Percentiles rank a stretch among this genome's conserved stretches.
phyloP scores from a whole-genome alignment of 2,329 filamentous ascomycete species.

The Trichoderma arundinaceum region DNA sequence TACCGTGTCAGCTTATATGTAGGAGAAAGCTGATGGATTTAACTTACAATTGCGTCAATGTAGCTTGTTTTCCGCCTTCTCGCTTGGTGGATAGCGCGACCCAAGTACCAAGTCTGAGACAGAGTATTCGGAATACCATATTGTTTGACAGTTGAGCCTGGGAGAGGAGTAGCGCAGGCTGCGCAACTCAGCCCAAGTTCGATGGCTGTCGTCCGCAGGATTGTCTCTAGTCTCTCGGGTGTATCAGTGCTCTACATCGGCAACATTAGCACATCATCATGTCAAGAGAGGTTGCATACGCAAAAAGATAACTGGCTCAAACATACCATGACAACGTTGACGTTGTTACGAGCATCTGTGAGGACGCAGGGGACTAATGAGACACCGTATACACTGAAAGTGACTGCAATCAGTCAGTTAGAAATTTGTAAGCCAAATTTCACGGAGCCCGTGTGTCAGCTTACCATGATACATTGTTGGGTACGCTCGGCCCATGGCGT shows the following conservation, averaged over 20 bases:
- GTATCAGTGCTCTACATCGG: conserved; percentile 42
- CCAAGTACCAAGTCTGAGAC: conserved; percentile 45
- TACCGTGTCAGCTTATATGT: background rate
- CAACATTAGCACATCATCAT: background rate
- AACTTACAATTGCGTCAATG: conserved; percentile 40
- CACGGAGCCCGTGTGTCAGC: background rate
- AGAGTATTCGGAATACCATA: conserved; percentile 44
- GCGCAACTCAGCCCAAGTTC: conserved; percentile 49
- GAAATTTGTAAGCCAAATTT: rapidly evolving
- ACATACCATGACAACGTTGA: conserved; percentile 42
- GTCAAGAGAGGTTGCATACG: no score
- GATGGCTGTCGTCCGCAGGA: conserved; percentile 46
- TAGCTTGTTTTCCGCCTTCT: conserved; percentile 40
- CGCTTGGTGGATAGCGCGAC: conserved; percentile 42
- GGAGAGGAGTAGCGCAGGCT: conserved; percentile 44
- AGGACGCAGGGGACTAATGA: conserved; percentile 46
- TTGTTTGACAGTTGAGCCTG: conserved; percentile 43
- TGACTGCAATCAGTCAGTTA: conserved; percentile 38
- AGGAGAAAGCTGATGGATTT: background rate
- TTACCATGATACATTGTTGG: conserved; percentile 47
- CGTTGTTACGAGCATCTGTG: conserved; percentile 47
- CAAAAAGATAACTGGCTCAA: conserved; percentile 4
- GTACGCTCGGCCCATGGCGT: conserved; percentile 49
- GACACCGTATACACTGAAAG: conserved; percentile 48
- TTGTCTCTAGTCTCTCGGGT: conserved; percentile 44